Base-by-base conservation (phyloP, 257 asterid genomes). In the Solanum chiquidenum region DNA sequence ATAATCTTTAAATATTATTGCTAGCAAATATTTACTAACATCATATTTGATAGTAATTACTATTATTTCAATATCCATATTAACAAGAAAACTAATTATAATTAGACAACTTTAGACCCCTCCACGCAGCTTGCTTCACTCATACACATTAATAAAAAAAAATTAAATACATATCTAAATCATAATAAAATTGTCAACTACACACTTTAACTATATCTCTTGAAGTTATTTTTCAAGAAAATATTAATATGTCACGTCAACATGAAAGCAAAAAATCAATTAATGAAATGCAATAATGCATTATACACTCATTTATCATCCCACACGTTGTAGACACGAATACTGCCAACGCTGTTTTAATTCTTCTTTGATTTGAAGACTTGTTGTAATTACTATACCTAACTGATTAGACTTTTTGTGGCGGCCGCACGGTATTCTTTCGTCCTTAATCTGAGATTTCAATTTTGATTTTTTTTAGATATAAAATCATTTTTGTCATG, bases 301-400 rank as follows among this genome's bases (percentile, higher is more conserved):
- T 5, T 2, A 14, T 5, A 49, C 79, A 35, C 18, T 3, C 12
- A 21, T 10, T 38, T 23, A 23, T 77, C 60, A 25, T 40, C 2
- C 62, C 37, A 77, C 84, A 77, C 84, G 84, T n/a, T 42, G 62
- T 42, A 25, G 84, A 77, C 64, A 4, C 60, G 60, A 60, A 74
- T 21, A 74, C 4, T 35, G 4, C 1, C 37, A 42, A 77, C 64
- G 12, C 38, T 77, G 1, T 77, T 77, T 42, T 33, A n/a, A 7
- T 42, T 14, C n/a, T 27, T n/a, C 84, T 42, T 77, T 77, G 16
- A 58, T 75, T 75, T 75, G 12, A 75, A 38, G 21, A 77, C 13
- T 25, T 23, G 37, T n/a, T 7, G 13, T 5, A 12, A 34, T 71
- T 71, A 37, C 16, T 23, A 11, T 3, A 44, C 83, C 55, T 37